Evolutionary conservation across 345 rosid genomes (phyloP).

Genomic region (Xanthoceras sorbifolium): DNA sequence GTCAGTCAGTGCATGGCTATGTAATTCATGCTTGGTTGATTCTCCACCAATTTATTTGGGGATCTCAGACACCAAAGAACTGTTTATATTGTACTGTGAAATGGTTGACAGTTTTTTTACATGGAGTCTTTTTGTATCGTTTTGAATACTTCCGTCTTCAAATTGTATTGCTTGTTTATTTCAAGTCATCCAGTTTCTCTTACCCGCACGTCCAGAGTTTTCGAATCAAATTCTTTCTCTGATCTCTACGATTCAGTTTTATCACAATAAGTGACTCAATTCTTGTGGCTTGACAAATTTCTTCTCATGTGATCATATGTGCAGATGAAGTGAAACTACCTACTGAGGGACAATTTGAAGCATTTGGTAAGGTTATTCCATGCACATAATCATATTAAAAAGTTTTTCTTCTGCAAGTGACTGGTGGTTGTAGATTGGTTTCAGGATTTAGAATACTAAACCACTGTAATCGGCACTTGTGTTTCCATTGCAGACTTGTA

Average conservation of each 20-base stretch:
- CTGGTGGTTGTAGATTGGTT: neutral
- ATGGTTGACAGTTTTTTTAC: no score
- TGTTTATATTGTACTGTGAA: no score
- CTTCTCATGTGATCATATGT: constrained; percentile 12
- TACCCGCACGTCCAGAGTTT: neutral
- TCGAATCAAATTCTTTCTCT: neutral
- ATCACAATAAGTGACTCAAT: neutral
- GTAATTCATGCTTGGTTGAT: neutral
- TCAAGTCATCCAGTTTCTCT: neutral
- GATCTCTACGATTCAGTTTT: neutral
- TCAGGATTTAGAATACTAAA: neutral
- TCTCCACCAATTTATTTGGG: neutral
- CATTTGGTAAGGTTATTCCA: constrained; percentile 56
- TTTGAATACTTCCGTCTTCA: no score
- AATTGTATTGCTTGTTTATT: neutral
- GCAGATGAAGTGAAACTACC: constrained; percentile 70
- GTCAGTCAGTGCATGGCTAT: neutral
- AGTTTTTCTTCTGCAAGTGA: neutral
- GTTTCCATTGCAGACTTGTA: no score
- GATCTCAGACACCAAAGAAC: neutral
- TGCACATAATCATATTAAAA: neutral
- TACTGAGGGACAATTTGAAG: constrained; percentile 67
- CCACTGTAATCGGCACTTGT: neutral
- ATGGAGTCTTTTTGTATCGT: no score
- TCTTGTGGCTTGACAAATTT: constrained; percentile 15